Conservation (phyloP, 2,329 filamentous ascomycete species). For the Penicillium sp. region DNA sequence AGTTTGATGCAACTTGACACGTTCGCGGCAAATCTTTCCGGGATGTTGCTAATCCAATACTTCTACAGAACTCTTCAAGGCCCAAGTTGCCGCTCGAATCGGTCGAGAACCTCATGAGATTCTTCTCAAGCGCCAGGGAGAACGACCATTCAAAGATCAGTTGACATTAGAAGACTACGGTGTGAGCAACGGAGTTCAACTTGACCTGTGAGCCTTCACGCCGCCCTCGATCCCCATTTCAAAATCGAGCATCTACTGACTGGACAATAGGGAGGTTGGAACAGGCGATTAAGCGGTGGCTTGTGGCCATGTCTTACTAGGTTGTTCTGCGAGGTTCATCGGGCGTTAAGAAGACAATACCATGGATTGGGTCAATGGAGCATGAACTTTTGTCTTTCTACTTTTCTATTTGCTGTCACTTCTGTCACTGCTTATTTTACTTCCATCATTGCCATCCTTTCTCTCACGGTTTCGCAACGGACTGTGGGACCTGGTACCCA, state of each 20-base stretch:
- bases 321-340: constrained; percentile 9
- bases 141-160: constrained; percentile 88
- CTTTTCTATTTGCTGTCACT: constrained; percentile 8
- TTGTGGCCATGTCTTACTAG: neutral
- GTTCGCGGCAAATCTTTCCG: neutral
- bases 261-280: constrained; percentile 38
- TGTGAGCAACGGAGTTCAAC: constrained; percentile 77
- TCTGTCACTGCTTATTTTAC: constrained; percentile 2
- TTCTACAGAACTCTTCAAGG: constrained; percentile 65
- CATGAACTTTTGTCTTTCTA: constrained; percentile 9
- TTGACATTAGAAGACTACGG: constrained; percentile 86
- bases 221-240: neutral
- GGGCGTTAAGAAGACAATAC: constrained; percentile 7
- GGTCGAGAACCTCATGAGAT: constrained; percentile 88
- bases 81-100: constrained; percentile 82
- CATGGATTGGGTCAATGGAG: constrained; percentile 10
- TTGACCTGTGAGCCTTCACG: constrained; percentile 39
- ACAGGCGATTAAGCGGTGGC: constrained; percentile 37
- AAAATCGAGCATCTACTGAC: constrained; percentile 19
- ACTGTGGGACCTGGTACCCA: neutral
- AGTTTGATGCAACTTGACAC: neutral
- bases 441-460: neutral
- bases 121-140: constrained; percentile 82
- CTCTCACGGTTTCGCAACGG: neutral
- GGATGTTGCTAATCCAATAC: neutral